These are phyloP conservation scores for Cladophialophora immunda DNA, from an alignment of 2,329 filamentous ascomycete species.

Conservation along the genomic window DNA sequence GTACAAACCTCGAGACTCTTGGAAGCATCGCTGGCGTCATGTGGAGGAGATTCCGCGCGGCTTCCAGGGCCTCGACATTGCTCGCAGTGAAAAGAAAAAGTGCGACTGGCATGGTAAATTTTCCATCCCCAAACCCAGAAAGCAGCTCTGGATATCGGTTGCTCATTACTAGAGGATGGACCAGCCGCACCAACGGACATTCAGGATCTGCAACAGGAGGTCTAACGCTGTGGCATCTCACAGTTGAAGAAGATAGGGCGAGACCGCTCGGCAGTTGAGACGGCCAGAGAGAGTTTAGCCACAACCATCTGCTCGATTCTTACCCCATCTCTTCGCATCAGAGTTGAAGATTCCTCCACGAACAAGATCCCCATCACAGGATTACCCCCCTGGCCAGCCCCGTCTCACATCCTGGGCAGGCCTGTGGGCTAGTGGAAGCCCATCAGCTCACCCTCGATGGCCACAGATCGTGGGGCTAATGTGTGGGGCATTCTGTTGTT, in stretches of 20 bases:
- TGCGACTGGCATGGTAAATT: neutral
- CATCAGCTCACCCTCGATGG: constrained; percentile 7
- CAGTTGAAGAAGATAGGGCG: constrained; percentile 9
- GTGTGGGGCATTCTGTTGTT: constrained; percentile 29
- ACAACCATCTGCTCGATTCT: constrained; percentile 6
- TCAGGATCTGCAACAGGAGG: neutral
- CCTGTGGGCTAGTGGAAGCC: constrained; percentile 16
- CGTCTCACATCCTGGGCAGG: constrained; percentile 7
- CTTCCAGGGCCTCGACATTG: constrained; percentile 4
- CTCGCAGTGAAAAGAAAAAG: neutral
- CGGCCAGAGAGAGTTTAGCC: constrained; percentile 16
- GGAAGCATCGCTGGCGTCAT: constrained; percentile 9
- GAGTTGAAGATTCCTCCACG: constrained; percentile 12
- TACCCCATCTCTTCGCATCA: constrained; percentile 19
- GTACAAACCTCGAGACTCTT: neutral
- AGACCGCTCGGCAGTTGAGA: constrained; percentile 23
- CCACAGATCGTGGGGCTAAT: constrained; percentile 31
- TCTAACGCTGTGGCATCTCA: neutral
- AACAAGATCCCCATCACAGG: constrained; percentile 13
- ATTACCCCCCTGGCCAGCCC: constrained; percentile 1
- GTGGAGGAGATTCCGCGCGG: constrained; percentile 19
- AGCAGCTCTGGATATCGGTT: neutral
- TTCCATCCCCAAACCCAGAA: neutral
- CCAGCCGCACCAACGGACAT: neutral
- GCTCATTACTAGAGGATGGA: neutral